Conservation (phyloP, 2,329 filamentous ascomycete species). For the Bisporella sp. region DNA sequence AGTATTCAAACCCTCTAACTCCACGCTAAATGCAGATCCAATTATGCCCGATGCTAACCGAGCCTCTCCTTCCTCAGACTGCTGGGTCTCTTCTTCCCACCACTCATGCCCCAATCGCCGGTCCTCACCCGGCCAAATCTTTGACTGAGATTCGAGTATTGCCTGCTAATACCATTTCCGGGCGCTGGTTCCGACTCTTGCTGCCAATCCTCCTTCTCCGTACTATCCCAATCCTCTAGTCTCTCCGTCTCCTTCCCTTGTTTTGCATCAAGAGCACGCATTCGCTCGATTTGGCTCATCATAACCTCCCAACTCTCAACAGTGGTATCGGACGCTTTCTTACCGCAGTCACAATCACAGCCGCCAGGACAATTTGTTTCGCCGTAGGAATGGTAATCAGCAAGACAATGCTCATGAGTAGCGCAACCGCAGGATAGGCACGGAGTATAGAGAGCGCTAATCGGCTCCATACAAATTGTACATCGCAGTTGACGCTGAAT, state of each 20-base stretch:
- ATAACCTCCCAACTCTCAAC: conserved; percentile 56
- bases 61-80: conserved; percentile 18
- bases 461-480: conserved; percentile 55
- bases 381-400: conserved; percentile 21
- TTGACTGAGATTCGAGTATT: conserved; percentile 22
- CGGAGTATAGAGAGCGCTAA: conserved; percentile 52
- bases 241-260: conserved; percentile 11
- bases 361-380: conserved; percentile 54
- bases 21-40: no score
- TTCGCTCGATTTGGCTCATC: conserved; percentile 31
- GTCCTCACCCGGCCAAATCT: conserved; percentile 22
- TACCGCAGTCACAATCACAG: conserved; percentile 56
- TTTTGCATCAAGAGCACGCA: conserved; percentile 13
- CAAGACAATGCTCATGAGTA: conserved; percentile 47
- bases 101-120: conserved; percentile 21
- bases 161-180: conserved; percentile 14
- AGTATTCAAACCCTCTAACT: no score
- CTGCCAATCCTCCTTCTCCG: conserved; percentile 21
- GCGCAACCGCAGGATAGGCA: conserved; percentile 59
- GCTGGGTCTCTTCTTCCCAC: conserved; percentile 21
- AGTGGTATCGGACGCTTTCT: conserved; percentile 48
- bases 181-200: conserved; percentile 5
- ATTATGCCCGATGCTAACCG: no score
- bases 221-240: conserved; percentile 18
- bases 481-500: conserved; percentile 52